Conservation (phyloP, 2,329 filamentous ascomycete species). For the Acephala macrosclerotiorum region DNA sequence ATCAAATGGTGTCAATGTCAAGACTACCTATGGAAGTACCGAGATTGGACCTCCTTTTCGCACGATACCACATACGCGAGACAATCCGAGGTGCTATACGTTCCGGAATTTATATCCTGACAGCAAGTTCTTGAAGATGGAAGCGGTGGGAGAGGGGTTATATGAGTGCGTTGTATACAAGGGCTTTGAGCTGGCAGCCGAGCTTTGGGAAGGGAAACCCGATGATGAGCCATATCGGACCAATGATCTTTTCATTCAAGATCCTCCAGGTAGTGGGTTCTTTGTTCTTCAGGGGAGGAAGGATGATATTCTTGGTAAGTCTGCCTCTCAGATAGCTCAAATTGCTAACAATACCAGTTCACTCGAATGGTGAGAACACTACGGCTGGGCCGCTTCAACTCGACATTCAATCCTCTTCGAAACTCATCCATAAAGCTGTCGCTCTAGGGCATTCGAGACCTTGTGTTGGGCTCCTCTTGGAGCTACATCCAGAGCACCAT, state of each 20-base stretch:
- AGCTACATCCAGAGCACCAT: constrained; percentile 36
- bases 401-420: constrained; percentile 39
- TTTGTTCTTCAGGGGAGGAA: constrained; percentile 43
- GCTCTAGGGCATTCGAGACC: constrained; percentile 40
- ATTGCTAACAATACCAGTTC: constrained; percentile 22
- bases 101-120: constrained; percentile 42
- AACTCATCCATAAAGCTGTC: constrained; percentile 37
- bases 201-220: constrained; percentile 39
- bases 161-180: constrained; percentile 44
- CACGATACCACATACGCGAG: constrained; percentile 40
- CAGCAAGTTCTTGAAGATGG: constrained; percentile 40
- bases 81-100: constrained; percentile 41
- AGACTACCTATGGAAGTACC: constrained; percentile 45
- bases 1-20: constrained; percentile 42
- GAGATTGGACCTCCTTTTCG: constrained; percentile 45
- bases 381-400: constrained; percentile 40
- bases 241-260: constrained; percentile 44
- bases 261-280: constrained; percentile 41
- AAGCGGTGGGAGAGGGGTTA: constrained; percentile 39
- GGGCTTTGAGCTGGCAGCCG: constrained; percentile 44
- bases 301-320: constrained; percentile 41
- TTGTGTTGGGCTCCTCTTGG: constrained; percentile 38
- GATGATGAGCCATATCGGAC: constrained; percentile 42
- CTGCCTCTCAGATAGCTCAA: neutral
- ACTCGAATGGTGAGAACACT: constrained; percentile 45